Evolutionary conservation across 441 rosid species (phyloP), one percentile per base, ranked within the genome.

Genomic region (Gossypium davidsonii): DNA sequence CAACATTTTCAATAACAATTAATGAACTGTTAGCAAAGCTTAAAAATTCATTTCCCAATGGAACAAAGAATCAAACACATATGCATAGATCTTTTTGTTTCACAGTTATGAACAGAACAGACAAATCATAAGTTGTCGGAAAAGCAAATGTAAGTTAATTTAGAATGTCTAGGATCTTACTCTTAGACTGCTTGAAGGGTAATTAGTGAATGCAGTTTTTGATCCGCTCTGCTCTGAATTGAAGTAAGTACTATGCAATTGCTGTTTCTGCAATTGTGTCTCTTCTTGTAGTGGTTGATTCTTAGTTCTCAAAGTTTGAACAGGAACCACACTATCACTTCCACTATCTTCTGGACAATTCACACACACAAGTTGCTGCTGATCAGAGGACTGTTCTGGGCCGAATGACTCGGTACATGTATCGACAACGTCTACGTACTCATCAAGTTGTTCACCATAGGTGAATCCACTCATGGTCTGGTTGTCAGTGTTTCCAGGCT

Each of bases 111-210:
- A 39, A 8, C 46, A 39, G 46, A 39, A 39, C 46, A 39, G 46
- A 39, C 46, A 39, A 39, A 39, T 39, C 46, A 39, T 8, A 18
- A 18, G 57, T 15, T 17, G 4, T 53, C 58, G 3, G 20, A 53
- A 53, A 53, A 6, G 10, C 25, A 7, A 20, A 17, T 53, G 64
- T 11, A 6, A 1, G 65, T 15, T 58, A 42, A 53, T 28, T 11
- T 34, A 59, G 44, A 14, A 61, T 60, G 57, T 59, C 12, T 73
- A 39, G 74, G 68, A 62, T 78, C 77, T 78, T 73, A 78, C 80
- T 5, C 25, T 69, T 26, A 62, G 77, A 69, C 25, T 63, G 25
- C 48, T 73, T 53, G 71, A 37, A 48, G 51, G 69, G 31, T 3
- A n/a, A 26, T 44, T 63, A 26, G 11, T 6, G 70, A 72, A 70